Base-by-base conservation (phyloP, 2,329 filamentous ascomycete species). In the Aaosphaeria pasadenensis region DNA sequence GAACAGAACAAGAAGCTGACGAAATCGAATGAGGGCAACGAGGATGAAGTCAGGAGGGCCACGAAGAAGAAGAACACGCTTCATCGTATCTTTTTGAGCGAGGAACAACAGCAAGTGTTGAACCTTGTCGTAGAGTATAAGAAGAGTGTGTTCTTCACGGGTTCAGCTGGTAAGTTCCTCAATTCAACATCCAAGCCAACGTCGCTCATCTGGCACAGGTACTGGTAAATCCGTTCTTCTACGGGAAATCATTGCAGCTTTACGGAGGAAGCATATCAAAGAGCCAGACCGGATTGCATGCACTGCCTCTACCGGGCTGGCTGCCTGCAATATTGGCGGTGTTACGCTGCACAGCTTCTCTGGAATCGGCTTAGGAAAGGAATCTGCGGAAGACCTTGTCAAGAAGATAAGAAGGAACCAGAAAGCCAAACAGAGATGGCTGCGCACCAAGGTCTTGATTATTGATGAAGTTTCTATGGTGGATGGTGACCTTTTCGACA, bases 381-480 rank as follows among this genome's bases (percentile, higher is more conserved):
- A 97, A 60, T 81, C 88, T 36, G 87, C 86, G 4, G 80, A 84
- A 11, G 83, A 87, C 31, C 77, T 99, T 28, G 82, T 96, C 44
- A 94, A 89, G 70, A 99, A 96, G 78, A 89, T 99, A 59, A 87
- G 88, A 59, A 83, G 85, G 49, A 96, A 97, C 57, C 79, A 82
- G 13, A 97, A 96, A 67, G 90, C 91, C 24, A 92, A 88, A 66
- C 87, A 84, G 54, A 83, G 92, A 38, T 99, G 95, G 95, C 74
- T 95, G 55, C 83, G 85, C 48, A 95, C 91, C 0, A 95, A 91
- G 63, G 84, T 90, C 9, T 80, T 99, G 28, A 80, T 99, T 57
- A 83, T 99, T 59, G 94, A 99, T 70, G 94, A 99, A 67, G 86
- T 99, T 4, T 97, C 94, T 9, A 99, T 99, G 95, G 91, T 99